Base-by-base conservation (phyloP, 2,329 filamentous ascomycete genomes). In the Chrysoporthe puriensis region DNA sequence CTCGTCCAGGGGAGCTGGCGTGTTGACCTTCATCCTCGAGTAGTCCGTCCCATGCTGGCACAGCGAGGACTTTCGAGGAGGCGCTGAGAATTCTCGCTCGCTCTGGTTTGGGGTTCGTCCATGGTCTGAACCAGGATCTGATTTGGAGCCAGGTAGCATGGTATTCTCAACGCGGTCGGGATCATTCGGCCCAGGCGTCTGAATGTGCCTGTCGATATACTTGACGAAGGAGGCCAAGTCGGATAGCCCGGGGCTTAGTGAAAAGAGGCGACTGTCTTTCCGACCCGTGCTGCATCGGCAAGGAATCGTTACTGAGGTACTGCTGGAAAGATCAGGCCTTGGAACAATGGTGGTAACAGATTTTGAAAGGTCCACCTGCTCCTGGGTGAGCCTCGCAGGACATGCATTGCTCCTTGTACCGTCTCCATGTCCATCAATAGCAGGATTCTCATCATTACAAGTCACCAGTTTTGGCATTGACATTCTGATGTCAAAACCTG, bases 191-290 rank as follows among this genome's bases (percentile, higher is more conserved):
- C 52, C 44, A n/a, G 62, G 48, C 13, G 60, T 58, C 36, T 70
- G 63, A 18, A 70, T 69, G 18, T 66, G 66, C 16, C 63, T 65
- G 56, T 73, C 72, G 26, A 72, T 66, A n/a, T 69, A 64, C 14
- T 72, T 69, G 11, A 73, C 73, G 43, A 73, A 70, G 11, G 72
- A 72, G 6, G 70, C 71, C 59, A 73, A 64, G 61, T 73, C 72
- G 46, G 71, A 68, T 18, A 73, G 63, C 8, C 71, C 71, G 3
- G 71, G 70, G 44, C 71, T 66, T 14, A 73, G 48, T 13, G 73
- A 74, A 54, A 70, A 73, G 40, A 67, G 66, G 48, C 69, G 71
- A 56, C 69, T 71, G 13, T 69, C 70, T 21, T 64, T 70, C 16
- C 44, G 42, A 16, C 63, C 32, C 64, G 64, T 34, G 58, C 63